Evolutionary conservation across 768 basidiomycete species (phyloP).

Genomic region (Guyanaporus albipodus): DNA sequence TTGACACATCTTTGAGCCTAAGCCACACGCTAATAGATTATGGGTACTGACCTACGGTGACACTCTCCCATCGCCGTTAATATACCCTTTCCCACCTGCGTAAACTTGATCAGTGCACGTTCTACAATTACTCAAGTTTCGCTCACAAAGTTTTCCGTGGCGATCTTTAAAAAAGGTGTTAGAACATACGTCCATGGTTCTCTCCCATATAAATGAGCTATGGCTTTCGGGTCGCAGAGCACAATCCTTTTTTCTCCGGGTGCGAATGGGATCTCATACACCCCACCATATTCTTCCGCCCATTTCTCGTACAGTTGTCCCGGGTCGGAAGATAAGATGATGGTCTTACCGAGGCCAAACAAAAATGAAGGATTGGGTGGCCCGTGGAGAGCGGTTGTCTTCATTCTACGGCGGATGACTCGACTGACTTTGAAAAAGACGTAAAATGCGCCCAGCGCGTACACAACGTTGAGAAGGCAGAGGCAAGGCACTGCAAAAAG

Average conservation of each 20-base stretch:
- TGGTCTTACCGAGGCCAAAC: constrained; percentile 10
- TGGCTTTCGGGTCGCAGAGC: constrained; percentile 47
- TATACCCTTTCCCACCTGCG: constrained; percentile 35
- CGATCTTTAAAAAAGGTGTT: constrained; percentile 18
- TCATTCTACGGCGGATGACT: constrained; percentile 1
- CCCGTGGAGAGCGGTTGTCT: constrained; percentile 21
- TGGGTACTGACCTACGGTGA: constrained; percentile 35
- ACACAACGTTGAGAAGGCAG: constrained; percentile 3
- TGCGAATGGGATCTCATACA: constrained; percentile 37
- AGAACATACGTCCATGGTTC: constrained; percentile 41
- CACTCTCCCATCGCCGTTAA: constrained; percentile 40
- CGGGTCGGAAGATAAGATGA: constrained; percentile 18
- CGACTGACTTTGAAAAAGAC: constrained; percentile 5
- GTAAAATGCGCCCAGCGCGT: constrained; percentile 2
- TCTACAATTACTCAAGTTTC: not conserved
- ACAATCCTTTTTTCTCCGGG: constrained; percentile 36
- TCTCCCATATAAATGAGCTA: constrained; percentile 45
- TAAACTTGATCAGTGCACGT: not conserved
- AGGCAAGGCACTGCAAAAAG: not conserved
- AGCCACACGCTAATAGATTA: no score
- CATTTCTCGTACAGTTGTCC: constrained; percentile 42
- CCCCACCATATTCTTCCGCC: constrained; percentile 46
- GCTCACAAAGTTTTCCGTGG: constrained; percentile 22
- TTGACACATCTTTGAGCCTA: not conserved
- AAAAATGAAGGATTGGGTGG: constrained; percentile 17